phyloP scores from a whole-genome alignment of 176 grass and related monocot genomes.

The Typha latifolia region DNA sequence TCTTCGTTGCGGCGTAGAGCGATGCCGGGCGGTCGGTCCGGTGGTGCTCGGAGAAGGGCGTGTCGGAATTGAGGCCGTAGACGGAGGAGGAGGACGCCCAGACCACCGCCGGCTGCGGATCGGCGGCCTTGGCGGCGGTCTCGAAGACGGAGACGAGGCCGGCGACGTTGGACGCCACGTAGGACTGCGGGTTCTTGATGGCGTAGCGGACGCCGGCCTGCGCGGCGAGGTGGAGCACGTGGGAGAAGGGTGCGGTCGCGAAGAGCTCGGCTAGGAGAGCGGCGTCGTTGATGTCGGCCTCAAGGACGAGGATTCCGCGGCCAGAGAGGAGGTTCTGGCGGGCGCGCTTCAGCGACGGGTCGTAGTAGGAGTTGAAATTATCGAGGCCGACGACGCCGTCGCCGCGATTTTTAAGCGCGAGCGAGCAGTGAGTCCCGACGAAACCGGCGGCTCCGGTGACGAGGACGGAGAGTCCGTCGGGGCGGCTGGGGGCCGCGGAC shows the following conservation, averaged over 20 bases:
- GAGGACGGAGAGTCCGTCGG: constrained; percentile 47
- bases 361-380: constrained; percentile 97
- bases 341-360: constrained; percentile 73
- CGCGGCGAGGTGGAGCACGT: constrained; percentile 90
- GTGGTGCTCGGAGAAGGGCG: constrained; percentile 85
- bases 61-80: constrained; percentile 72
- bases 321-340: constrained; percentile 44
- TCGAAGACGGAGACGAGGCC: constrained; percentile 73
- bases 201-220: constrained; percentile 94
- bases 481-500: constrained; percentile 39
- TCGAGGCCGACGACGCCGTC: constrained; percentile 83
- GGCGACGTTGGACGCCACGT: constrained; percentile 88
- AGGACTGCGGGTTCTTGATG: constrained; percentile 82
- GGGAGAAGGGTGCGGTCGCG: constrained; percentile 64
- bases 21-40: constrained; percentile 87
- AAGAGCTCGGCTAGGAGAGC: constrained; percentile 44
- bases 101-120: constrained; percentile 82
- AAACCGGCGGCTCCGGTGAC: constrained; percentile 78
- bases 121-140: constrained; percentile 63
- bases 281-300: constrained; percentile 88
- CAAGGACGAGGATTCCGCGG: constrained; percentile 56
- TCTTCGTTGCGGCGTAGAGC: constrained; percentile 94
- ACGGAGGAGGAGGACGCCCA: constrained; percentile 93
- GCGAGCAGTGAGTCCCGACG: constrained; percentile 78
- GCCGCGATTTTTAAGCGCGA: constrained; percentile 55